Conservation (phyloP, 345 rosid genomes). For the Populus nigra region DNA sequence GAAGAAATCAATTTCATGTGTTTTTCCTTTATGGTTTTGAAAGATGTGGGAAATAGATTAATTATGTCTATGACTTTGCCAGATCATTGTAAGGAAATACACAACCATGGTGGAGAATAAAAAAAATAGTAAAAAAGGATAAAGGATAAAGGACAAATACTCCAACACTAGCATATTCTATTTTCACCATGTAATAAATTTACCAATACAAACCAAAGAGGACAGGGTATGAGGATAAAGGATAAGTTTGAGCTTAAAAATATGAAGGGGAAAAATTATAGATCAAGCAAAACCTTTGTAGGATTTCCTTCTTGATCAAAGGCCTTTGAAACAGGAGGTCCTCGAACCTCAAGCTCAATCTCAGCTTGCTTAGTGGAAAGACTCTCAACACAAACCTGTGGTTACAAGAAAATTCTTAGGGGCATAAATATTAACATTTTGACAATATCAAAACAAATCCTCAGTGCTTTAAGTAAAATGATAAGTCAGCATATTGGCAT, state of each 20-base stretch:
- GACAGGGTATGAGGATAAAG: conserved; percentile 6
- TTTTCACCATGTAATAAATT: neutral
- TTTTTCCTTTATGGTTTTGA: neutral
- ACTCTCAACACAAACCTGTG: conserved; percentile 61
- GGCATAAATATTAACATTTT: conserved; percentile 5
- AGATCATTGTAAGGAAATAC: neutral
- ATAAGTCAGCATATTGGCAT: neutral
- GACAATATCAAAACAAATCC: no score
- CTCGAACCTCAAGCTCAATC: conserved; percentile 79
- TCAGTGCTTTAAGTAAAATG: no score
- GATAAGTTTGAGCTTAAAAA: conserved; percentile 11
- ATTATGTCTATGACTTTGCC: neutral
- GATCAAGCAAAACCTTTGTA: conserved; percentile 67
- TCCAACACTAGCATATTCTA: neutral
- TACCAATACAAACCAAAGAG: neutral
- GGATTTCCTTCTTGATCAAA: conserved; percentile 85
- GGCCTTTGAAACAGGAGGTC: conserved; percentile 92
- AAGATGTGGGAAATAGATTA: neutral
- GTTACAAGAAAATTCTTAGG: conserved; percentile 18
- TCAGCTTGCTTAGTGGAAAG: conserved; percentile 72
- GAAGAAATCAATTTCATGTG: neutral
- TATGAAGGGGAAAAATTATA: conserved; percentile 8
- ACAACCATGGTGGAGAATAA: neutral
- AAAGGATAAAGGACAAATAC: neutral
- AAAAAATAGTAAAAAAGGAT: neutral